Conservation (phyloP, 2,329 filamentous ascomycete genomes). For the Mariannaea elegans region DNA sequence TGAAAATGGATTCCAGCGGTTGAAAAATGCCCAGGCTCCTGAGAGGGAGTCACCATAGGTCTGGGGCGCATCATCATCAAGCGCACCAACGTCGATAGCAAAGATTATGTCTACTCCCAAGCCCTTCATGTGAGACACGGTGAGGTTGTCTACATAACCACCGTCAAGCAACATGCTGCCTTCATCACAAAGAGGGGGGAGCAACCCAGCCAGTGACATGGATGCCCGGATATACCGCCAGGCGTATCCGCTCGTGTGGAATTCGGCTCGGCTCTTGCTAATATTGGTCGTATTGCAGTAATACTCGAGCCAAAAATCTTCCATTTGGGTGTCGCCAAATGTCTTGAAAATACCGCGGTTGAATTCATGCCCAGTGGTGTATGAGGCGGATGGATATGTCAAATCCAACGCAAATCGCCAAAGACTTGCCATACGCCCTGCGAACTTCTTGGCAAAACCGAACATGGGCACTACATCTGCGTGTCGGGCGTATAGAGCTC, state of each 20-base stretch:
- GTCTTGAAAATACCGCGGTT: constrained; percentile 99
- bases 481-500: constrained; percentile 93
- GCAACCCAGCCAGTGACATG: constrained; percentile 92
- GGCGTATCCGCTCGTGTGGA: constrained; percentile 95
- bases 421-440: constrained; percentile 97
- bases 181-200: constrained; percentile 95
- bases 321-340: constrained; percentile 95
- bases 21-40: constrained; percentile 92
- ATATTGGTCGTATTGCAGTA: constrained; percentile 99
- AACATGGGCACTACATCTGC: constrained; percentile 98
- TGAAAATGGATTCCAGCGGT: constrained; percentile 97
- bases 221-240: constrained; percentile 97
- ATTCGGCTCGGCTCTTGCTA: constrained; percentile 89
- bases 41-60: constrained; percentile 93
- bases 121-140: constrained; percentile 95
- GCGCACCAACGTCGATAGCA: constrained; percentile 90
- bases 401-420: constrained; percentile 98
- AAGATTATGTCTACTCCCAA: constrained; percentile 95
- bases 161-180: constrained; percentile 96
- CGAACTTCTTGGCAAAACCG: constrained; percentile 95
- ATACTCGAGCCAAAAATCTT: constrained; percentile 98
- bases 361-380: constrained; percentile 98
- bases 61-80: constrained; percentile 93
- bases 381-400: constrained; percentile 95
- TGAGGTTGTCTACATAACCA: constrained; percentile 96